phyloP scores from a whole-genome alignment of 805 yeast species.

The Wickerhamiella lipophila region DNA sequence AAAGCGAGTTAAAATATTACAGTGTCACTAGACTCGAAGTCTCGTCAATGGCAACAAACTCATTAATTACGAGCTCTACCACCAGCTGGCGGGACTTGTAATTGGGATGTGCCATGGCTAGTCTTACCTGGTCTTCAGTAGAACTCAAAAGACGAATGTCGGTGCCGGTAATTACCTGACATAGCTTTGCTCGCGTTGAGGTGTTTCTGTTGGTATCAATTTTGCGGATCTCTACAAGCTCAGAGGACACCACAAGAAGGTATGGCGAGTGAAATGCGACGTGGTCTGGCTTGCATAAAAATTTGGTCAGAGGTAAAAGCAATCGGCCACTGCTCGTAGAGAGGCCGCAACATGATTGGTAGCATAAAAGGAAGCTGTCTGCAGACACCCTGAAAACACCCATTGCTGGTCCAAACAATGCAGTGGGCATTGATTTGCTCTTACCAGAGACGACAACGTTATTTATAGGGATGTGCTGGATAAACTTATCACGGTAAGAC shows the following conservation, averaged over 20 bases:
- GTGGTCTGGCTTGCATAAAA: conserved; percentile 26
- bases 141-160: conserved; percentile 40
- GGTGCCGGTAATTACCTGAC: conserved; percentile 62
- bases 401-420: conserved; percentile 30
- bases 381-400: conserved; percentile 43
- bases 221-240: conserved; percentile 57
- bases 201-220: conserved; percentile 31
- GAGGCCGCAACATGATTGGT: conserved; percentile 57
- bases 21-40: conserved; percentile 18
- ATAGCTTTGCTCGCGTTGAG: conserved; percentile 21
- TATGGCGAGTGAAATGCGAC: conserved; percentile 33
- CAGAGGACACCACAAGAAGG: conserved; percentile 46
- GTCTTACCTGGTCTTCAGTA: conserved; percentile 30
- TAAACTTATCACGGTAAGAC: conserved; percentile 40
- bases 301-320: conserved; percentile 34
- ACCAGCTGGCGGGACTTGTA: conserved; percentile 50
- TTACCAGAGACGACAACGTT: conserved; percentile 20
- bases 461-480: conserved; percentile 25
- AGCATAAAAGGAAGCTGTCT: conserved; percentile 45
- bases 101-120: conserved; percentile 53
- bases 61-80: conserved; percentile 29
- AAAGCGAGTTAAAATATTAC: conserved; percentile 5
- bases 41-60: conserved; percentile 24
- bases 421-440: conserved; percentile 6
- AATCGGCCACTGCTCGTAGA: conserved; percentile 40